Evolutionary conservation across 495 filamentous ascomycete species (phyloP).

Genomic region (Thermochaetoides thermophila): DNA sequence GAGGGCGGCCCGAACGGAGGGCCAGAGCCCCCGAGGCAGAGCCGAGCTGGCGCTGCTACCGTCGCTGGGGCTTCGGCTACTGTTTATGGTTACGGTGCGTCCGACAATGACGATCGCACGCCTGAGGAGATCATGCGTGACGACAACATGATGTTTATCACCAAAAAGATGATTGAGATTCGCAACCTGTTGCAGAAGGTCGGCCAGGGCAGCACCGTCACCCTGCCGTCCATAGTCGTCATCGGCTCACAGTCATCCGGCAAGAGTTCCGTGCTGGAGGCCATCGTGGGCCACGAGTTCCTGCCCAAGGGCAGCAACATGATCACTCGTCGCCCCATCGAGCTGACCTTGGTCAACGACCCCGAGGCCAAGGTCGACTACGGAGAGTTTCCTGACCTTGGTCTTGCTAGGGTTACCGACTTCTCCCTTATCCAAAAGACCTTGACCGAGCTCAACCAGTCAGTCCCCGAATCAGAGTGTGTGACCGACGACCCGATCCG

Average conservation of each 20-base stretch:
- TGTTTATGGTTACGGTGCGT: constrained; percentile 63
- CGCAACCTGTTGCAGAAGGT: constrained; percentile 78
- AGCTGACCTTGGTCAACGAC: constrained; percentile 92
- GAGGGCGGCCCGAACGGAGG: constrained; percentile 33
- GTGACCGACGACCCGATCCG: constrained; percentile 96
- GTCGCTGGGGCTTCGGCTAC: constrained; percentile 48
- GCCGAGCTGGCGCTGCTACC: constrained; percentile 40
- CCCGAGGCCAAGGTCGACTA: constrained; percentile 83
- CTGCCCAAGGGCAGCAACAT: constrained; percentile 95
- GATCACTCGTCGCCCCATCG: constrained; percentile 93
- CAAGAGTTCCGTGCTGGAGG: constrained; percentile 94
- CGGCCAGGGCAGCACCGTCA: constrained; percentile 76
- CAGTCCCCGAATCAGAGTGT: constrained; percentile 77
- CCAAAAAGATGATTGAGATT: constrained; percentile 99
- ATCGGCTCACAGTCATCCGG: constrained; percentile 97
- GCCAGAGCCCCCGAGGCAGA: constrained; percentile 43
- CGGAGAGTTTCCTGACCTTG: constrained; percentile 89
- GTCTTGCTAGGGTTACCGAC: constrained; percentile 80
- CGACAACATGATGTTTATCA: constrained; percentile 99
- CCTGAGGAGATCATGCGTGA: constrained; percentile 56
- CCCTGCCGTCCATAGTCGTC: constrained; percentile 89
- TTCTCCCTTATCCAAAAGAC: constrained; percentile 88
- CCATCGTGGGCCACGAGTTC: constrained; percentile 96
- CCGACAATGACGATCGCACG: constrained; percentile 49
- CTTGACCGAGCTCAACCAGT: constrained; percentile 85